Evolutionary conservation across 306 rosid genomes (phyloP).

Genomic region (Erythrophleum fordii): DNA sequence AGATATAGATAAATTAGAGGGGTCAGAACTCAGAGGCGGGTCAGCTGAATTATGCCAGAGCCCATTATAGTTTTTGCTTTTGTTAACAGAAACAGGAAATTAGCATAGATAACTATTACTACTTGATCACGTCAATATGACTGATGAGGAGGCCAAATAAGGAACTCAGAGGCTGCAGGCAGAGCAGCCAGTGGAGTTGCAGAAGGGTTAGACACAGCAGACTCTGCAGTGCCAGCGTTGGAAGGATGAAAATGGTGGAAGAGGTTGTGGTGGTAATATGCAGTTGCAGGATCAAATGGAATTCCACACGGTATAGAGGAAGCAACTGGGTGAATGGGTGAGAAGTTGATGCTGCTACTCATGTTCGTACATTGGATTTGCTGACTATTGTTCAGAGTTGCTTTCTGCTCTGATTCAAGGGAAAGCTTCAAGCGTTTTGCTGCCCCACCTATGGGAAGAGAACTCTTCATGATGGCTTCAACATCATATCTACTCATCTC

Average conservation of each 20-base stretch:
- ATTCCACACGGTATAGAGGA: slow-evolving; percentile 59
- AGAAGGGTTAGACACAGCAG: slow-evolving; percentile 26
- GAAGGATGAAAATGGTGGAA: slow-evolving; percentile 56
- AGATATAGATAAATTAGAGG: slow-evolving; percentile 43
- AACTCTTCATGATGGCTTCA: slow-evolving; percentile 58
- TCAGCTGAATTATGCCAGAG: slow-evolving; percentile 45
- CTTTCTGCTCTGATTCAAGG: slow-evolving; percentile 58
- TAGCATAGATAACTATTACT: neutral
- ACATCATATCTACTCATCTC: slow-evolving; percentile 79
- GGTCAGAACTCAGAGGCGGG: slow-evolving; percentile 45
- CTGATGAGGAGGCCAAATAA: slow-evolving; percentile 77
- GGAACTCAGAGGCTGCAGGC: slow-evolving; percentile 60
- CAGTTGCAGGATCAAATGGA: slow-evolving; percentile 53
- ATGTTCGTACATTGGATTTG: slow-evolving; percentile 40
- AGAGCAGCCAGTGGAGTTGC: slow-evolving; percentile 36
- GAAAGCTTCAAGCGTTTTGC: slow-evolving; percentile 81
- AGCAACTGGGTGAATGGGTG: slow-evolving; percentile 51
- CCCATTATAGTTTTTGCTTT: slow-evolving; percentile 33
- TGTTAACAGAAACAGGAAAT: slow-evolving; percentile 42
- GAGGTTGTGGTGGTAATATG: slow-evolving; percentile 56
- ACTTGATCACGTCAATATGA: slow-evolving; percentile 41
- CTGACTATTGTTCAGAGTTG: slow-evolving; percentile 31
- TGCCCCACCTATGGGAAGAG: slow-evolving; percentile 76
- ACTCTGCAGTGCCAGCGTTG: slow-evolving; percentile 30
- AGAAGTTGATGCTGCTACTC: slow-evolving; percentile 59